Conservation (phyloP, 2,329 filamentous ascomycete species). For the Trichoderma oligosporum region DNA sequence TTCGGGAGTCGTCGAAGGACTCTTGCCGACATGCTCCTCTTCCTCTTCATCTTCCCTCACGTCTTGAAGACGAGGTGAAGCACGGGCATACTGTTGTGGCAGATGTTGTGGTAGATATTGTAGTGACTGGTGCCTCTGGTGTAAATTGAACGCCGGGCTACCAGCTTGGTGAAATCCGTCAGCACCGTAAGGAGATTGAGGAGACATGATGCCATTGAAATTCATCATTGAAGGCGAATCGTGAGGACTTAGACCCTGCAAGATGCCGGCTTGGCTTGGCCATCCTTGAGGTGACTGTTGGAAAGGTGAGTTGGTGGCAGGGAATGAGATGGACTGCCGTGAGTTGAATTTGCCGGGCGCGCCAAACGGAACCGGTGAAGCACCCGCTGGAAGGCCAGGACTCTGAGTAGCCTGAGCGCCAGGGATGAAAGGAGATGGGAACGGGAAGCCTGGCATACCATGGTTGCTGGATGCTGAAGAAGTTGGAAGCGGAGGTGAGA, state of each 20-base stretch:
- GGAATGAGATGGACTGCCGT: constrained; percentile 67
- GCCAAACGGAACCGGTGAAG: constrained; percentile 69
- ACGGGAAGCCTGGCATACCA: constrained; percentile 50
- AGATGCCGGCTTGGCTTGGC: constrained; percentile 54
- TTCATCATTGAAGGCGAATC: constrained; percentile 62
- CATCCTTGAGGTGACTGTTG: constrained; percentile 57
- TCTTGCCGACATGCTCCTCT: constrained; percentile 55
- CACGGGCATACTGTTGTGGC: constrained; percentile 51
- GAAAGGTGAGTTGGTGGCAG: constrained; percentile 62
- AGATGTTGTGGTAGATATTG: constrained; percentile 56
- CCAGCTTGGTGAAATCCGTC: constrained; percentile 45
- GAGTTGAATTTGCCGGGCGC: constrained; percentile 60
- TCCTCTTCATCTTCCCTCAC: constrained; percentile 71
- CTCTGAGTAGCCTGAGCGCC: constrained; percentile 59
- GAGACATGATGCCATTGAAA: constrained; percentile 56
- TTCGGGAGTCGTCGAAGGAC: constrained; percentile 53
- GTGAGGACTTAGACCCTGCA: constrained; percentile 51
- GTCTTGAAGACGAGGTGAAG: constrained; percentile 64
- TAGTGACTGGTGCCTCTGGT: constrained; percentile 57
- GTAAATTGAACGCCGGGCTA: constrained; percentile 43
- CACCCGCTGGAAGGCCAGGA: constrained; percentile 59
- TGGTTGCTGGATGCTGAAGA: constrained; percentile 73
- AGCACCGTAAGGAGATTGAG: constrained; percentile 58
- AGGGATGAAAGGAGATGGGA: constrained; percentile 57
- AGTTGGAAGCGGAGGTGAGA: constrained; percentile 78